Percentiles rank a stretch among this genome's conserved stretches.
Conservation (phyloP, 2,329 filamentous ascomycete species). For the Phialophora expanda region DNA sequence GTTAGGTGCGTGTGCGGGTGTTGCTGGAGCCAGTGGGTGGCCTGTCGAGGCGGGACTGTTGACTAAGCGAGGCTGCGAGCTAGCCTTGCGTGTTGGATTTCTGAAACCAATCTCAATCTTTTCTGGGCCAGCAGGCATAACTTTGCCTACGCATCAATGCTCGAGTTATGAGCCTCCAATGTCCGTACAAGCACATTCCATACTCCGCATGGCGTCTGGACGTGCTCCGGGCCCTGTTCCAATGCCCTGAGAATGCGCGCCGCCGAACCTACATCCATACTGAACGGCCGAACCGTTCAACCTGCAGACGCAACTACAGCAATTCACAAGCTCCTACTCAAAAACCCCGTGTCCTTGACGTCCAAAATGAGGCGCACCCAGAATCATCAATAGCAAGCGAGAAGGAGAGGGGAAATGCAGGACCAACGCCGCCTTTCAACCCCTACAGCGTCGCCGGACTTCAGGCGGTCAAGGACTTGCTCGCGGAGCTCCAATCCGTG, state of each 20-base stretch:
- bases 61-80: not conserved
- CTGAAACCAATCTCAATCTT: not conserved
- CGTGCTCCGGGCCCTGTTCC: constrained; percentile 23
- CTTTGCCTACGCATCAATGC: not conserved
- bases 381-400: not conserved
- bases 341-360: not conserved
- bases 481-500: constrained; percentile 1
- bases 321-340: not conserved
- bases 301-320: not conserved
- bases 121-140: not conserved
- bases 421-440: constrained; percentile 21
- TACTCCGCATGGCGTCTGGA: constrained; percentile 36
- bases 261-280: not conserved
- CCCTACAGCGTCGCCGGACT: constrained; percentile 21
- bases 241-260: not conserved
- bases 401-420: not conserved
- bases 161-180: constrained; percentile 34
- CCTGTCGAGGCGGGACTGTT: no score
- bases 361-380: not conserved
- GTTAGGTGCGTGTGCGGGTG: no score
- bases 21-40: no score
- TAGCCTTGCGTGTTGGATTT: not conserved
- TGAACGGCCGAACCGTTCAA: not conserved
- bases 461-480: not conserved
- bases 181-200: constrained; percentile 29